Evolutionary conservation across 2,329 filamentous ascomycete genomes (phyloP).

Genomic region (Diaporthe helianthi): DNA sequence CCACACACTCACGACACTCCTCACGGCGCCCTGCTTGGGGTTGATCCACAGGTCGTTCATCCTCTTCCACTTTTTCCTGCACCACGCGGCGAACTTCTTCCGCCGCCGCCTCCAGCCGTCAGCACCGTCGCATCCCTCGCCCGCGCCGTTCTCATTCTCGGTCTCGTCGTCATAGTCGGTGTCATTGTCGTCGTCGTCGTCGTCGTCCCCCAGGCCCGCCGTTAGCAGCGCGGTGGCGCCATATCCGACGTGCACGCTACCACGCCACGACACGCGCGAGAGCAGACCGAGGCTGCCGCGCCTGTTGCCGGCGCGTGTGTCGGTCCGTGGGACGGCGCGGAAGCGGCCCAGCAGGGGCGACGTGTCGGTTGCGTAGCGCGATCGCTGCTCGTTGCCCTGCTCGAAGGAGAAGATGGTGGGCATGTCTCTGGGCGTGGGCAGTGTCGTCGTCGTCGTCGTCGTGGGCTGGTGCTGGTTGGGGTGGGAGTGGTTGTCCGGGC

Average conservation of each 20-base stretch:
- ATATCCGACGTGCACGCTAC: constrained; percentile 65
- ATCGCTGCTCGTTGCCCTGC: constrained; percentile 66
- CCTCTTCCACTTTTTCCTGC: constrained; percentile 44
- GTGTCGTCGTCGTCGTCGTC: no score
- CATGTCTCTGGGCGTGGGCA: constrained; percentile 49
- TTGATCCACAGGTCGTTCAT: constrained; percentile 65
- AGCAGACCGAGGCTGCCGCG: constrained; percentile 50
- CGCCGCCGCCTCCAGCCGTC: constrained; percentile 37
- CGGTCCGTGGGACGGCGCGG: constrained; percentile 62
- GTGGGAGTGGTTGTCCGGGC: constrained; percentile 1
- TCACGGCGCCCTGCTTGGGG: constrained; percentile 65
- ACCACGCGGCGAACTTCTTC: constrained; percentile 43
- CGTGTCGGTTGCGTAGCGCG: constrained; percentile 55
- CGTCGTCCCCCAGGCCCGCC: constrained; percentile 47
- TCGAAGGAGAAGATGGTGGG: constrained; percentile 73
- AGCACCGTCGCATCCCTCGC: neutral
- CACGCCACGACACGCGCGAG: constrained; percentile 48
- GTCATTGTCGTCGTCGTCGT: constrained; percentile 44
- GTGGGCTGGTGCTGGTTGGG: no score
- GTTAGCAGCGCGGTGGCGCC: constrained; percentile 55
- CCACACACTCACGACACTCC: constrained; percentile 66
- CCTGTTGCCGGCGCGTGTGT: constrained; percentile 24
- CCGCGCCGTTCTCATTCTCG: constrained; percentile 40
- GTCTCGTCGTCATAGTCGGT: constrained; percentile 44
- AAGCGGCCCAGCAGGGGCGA: constrained; percentile 70